phyloP scores from a whole-genome alignment of 441 rosid genomes.

The Arabidopsis lyrata region DNA sequence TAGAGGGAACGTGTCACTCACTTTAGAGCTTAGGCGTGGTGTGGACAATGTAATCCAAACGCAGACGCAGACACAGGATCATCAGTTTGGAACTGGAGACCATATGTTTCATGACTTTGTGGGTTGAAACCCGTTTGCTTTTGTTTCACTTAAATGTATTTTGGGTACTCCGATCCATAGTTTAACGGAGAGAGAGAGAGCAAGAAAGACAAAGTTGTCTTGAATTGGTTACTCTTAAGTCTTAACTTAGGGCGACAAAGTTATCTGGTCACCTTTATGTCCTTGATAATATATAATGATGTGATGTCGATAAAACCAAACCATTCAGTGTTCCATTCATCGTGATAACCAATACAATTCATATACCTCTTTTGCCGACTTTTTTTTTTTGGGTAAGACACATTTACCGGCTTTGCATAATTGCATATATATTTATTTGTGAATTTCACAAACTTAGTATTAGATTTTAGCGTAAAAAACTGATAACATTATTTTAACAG shows the following conservation, averaged over 20 bases:
- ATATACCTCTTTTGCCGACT: too few relatives aligned
- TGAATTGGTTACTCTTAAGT: neutral
- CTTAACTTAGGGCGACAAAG: neutral
- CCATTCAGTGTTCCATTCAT: too few relatives aligned
- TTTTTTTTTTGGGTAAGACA: too few relatives aligned
- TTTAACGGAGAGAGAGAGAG: too few relatives aligned
- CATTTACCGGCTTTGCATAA: too few relatives aligned
- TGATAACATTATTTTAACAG: too few relatives aligned
- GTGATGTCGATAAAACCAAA: too few relatives aligned
- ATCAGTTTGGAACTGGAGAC: slow-evolving; percentile 2
- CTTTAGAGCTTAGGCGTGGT: slow-evolving; percentile 10
- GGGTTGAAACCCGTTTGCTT: neutral
- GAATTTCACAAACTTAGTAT: too few relatives aligned
- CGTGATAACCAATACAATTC: too few relatives aligned
- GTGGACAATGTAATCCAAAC: neutral
- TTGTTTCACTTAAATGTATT: neutral
- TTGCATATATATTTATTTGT: too few relatives aligned
- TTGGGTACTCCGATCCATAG: neutral
- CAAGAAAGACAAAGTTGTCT: neutral
- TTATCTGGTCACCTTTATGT: neutral
- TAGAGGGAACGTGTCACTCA: slow-evolving; percentile 11
- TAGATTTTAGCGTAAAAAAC: too few relatives aligned
- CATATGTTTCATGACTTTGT: slow-evolving; percentile 12
- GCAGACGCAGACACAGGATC: neutral
- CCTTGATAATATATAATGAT: too few relatives aligned